Evolutionary conservation across 805 yeast species (phyloP), one percentile per base, ranked within the genome.

Genomic region (Schwanniomyces occidentalis): DNA sequence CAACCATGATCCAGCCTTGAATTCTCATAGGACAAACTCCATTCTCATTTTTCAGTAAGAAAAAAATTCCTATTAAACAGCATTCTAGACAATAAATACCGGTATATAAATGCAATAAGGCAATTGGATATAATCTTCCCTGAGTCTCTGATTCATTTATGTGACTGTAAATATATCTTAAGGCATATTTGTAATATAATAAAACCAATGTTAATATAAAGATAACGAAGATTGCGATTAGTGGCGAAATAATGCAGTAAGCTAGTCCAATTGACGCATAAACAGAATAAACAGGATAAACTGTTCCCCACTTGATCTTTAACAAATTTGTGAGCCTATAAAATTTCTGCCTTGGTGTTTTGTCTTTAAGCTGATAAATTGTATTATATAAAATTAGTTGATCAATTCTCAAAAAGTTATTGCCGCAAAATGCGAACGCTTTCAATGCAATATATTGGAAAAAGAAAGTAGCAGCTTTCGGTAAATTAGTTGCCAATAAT

Each of bases 391-490:
- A 52, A 4, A 76, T 40, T 26, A 89, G 65, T 13, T 70, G 73
- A 35, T 70, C 74, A 12, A 78, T 61, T 48, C 85, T 81, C 24
- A 89, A 51, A 25, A 90, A 66, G 40, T 79, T 79, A 38, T 77
- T 78, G 0, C 95, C 95, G 42, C 83, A 76, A 35, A 84, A 78
- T 1, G 90, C 76, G 37, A 89, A 62, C 0, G 95, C 91, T 57
- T 85, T 81, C 21, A 89, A 67, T 0, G 86, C 61, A 24, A 88
- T 64, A 50, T 82, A 87, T 3, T 90, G 84, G 55, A 82, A 82
- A 61, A 89, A 90, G 52, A 90, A 89, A 27, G 82, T 85, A 1
- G 96, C 82, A 16, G 95, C 85, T 51, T 84, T 85, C 0, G 96
- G 96, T 22, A 90, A 67, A 47, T 88, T 85, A 9, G 74, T 71